Base-by-base conservation (phyloP, 176 grass and related monocot genomes). In the Saccharum spontaneum region DNA sequence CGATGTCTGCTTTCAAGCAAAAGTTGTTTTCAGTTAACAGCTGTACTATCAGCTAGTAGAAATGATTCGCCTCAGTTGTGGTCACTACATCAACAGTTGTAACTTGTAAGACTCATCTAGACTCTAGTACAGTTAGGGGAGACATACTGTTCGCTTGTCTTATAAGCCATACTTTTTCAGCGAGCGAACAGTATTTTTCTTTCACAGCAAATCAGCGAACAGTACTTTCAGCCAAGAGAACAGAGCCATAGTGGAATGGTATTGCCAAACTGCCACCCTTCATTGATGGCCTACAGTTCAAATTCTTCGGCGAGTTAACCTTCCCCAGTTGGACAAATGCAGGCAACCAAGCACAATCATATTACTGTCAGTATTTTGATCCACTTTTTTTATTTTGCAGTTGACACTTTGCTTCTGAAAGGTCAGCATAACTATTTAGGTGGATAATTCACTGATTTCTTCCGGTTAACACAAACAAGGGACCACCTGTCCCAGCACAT, bases 21-120 rank as follows among this genome's bases (percentile, higher is more conserved):
- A 90, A 54, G 67, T 74, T 61, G 33, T 82, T 71, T 81, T 82
- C 78, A 76, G 57, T 34, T 68, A 76, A 55, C 37, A 70, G 77
- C 39, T 69, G 24, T 71, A 82, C 66, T 43, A 68, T 66, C 9
- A 62, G 44, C 69, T 75, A 59, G 22, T 30, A 14, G 30, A 82
- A 84, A 78, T 3, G 6, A 62, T 34, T 57, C 22, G 26, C 34
- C 50, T 82, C 54, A 52, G 10, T 65, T 82, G 41, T 55, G 49
- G 13, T 67, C 28, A 61, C 0, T 75, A 73, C 6, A 76, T 14
- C n/a, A 70, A 71, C 63, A 77, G 43, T 24, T 45, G 70, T 26
- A 45, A 11, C 26, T 20, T 45, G 76, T 26, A 57, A 15, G 24
- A 50, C 20, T 28, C 31, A 18, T 77, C 41, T 79, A 55, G 64